phyloP scores from a whole-genome alignment of 345 rosid genomes.

The Salix exigua region DNA sequence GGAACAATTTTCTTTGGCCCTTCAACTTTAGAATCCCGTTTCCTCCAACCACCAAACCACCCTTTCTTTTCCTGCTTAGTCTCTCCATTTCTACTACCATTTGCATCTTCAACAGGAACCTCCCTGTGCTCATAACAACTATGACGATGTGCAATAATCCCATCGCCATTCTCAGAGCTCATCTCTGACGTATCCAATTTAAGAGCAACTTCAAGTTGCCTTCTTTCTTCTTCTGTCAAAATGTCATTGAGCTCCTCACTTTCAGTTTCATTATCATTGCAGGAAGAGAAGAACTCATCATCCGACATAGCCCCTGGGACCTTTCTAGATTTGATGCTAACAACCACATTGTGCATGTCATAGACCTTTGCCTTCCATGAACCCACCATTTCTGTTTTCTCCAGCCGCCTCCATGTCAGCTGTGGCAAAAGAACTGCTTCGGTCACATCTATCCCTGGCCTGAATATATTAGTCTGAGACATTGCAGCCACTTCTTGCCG shows the following conservation, averaged over 20 bases:
- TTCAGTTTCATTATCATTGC: slow-evolving; percentile 72
- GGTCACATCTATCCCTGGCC: slow-evolving; percentile 96
- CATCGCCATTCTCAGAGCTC: slow-evolving; percentile 48
- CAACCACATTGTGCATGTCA: slow-evolving; percentile 96
- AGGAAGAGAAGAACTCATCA: slow-evolving; percentile 74
- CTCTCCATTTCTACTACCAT: slow-evolving; percentile 44
- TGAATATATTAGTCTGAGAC: slow-evolving; percentile 84
- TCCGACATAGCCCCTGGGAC: slow-evolving; percentile 96
- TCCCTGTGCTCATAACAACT: slow-evolving; percentile 81
- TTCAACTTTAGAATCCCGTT: slow-evolving; percentile 61
- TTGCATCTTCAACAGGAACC: slow-evolving; percentile 59
- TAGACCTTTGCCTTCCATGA: slow-evolving; percentile 91
- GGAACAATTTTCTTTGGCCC: slow-evolving; percentile 55
- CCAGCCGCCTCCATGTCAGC: slow-evolving; percentile 90
- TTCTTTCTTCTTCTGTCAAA: slow-evolving; percentile 83
- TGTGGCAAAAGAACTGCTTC: slow-evolving; percentile 89
- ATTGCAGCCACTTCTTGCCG: slow-evolving; percentile 81
- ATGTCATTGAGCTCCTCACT: slow-evolving; percentile 70
- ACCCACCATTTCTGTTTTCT: slow-evolving; percentile 86
- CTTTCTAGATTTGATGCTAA: slow-evolving; percentile 83
- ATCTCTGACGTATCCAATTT: slow-evolving; percentile 69
- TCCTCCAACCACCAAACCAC: slow-evolving; percentile 98
- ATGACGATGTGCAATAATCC: slow-evolving; percentile 49
- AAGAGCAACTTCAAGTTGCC: slow-evolving; percentile 82
- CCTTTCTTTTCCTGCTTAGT: slow-evolving; percentile 79